phyloP scores from a whole-genome alignment of 2,329 filamentous ascomycete species.

The Trichoderma arundinaceum region DNA sequence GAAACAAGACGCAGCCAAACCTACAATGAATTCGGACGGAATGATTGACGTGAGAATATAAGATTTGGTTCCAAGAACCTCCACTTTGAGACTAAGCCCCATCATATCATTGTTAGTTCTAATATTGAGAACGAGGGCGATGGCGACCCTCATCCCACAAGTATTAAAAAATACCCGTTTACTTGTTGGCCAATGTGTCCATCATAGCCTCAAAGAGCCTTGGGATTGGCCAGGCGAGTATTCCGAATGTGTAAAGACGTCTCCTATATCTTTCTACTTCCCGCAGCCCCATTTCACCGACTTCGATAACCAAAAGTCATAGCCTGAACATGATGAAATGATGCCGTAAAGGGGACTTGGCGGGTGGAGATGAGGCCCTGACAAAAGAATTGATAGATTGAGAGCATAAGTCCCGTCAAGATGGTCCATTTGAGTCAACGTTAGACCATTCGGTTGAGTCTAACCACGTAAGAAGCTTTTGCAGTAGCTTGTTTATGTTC shows the following conservation, averaged over 20 bases:
- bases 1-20: not conserved
- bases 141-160: not conserved
- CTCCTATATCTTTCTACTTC: not conserved
- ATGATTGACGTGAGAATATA: not conserved
- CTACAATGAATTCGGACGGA: not conserved
- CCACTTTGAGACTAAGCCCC: not conserved
- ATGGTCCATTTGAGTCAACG: not conserved
- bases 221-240: not conserved
- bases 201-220: not conserved
- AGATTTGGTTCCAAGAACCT: not conserved
- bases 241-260: not conserved
- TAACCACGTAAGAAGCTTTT: constrained; percentile 40
- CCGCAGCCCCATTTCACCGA: not conserved
- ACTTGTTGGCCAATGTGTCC: not conserved
- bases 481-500: constrained; percentile 42
- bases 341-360: not conserved
- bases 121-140: not conserved
- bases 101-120: not conserved
- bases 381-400: not conserved
- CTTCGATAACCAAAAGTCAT: not conserved
- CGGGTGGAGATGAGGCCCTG: not conserved
- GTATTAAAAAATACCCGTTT: not conserved
- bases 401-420: not conserved
- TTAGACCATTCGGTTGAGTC: constrained; percentile 20
- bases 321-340: not conserved